Evolutionary conservation across 441 rosid species (phyloP).

Genomic region (Pelargonium citronellum): DNA sequence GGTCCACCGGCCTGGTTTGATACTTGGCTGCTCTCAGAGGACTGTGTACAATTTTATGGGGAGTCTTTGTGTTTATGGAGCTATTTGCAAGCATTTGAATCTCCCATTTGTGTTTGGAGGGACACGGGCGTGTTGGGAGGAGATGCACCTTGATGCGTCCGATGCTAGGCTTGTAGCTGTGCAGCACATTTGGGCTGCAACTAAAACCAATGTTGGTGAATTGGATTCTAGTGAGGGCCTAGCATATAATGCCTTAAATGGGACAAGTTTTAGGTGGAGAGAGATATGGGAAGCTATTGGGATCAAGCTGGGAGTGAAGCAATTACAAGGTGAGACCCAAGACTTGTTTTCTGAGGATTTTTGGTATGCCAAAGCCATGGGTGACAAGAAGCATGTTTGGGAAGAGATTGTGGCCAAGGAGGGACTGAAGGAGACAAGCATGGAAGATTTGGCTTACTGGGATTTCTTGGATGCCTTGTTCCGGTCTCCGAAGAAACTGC

Average conservation of each 20-base stretch:
- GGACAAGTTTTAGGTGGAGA: conserved; percentile 66
- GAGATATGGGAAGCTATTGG: conserved; percentile 68
- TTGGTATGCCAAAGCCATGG: conserved; percentile 42
- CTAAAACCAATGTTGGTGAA: conserved; percentile 38
- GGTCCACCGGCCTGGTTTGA: conserved; percentile 72
- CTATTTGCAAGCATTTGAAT: conserved; percentile 52
- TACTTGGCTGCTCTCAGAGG: conserved; percentile 58
- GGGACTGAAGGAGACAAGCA: conserved; percentile 40
- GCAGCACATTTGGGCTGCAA: conserved; percentile 73
- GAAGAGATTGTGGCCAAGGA: conserved; percentile 51
- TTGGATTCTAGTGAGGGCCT: no score
- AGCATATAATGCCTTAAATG: conserved; percentile 68
- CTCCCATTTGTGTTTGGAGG: conserved; percentile 92
- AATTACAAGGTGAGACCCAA: no score
- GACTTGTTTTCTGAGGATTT: conserved; percentile 44
- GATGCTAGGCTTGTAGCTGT: conserved; percentile 72
- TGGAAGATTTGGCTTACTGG: conserved; percentile 79
- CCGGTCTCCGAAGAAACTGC: conserved; percentile 55
- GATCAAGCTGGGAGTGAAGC: conserved; percentile 46
- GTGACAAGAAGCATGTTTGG: conserved; percentile 50
- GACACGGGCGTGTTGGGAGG: conserved; percentile 73
- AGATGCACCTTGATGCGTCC: conserved; percentile 63
- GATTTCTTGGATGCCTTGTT: conserved; percentile 61
- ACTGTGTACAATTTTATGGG: conserved; percentile 70
- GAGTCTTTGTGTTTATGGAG: conserved; percentile 62